Evolutionary conservation across 2,329 filamentous ascomycete genomes (phyloP).

Genomic region (Thielaviopsis populi): DNA sequence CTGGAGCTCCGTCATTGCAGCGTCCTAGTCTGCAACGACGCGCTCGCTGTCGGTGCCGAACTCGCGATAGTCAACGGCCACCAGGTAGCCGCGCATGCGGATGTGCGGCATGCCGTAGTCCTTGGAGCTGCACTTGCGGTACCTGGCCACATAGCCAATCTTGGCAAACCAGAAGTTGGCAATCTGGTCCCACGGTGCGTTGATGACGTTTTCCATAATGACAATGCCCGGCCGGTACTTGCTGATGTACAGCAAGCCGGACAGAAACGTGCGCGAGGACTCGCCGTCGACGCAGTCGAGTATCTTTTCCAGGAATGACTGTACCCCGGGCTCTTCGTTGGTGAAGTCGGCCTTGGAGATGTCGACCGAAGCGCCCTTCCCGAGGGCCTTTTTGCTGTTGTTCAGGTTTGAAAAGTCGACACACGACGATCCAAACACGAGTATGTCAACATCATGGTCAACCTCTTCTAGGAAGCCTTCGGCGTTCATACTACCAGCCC

Average conservation of each 20-base stretch:
- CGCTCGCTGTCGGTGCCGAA: constrained; percentile 21
- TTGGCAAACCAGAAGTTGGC: constrained; percentile 26
- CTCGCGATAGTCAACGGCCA: constrained; percentile 35
- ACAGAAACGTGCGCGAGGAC: constrained; percentile 49
- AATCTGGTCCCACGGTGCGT: constrained; percentile 43
- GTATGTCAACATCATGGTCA: constrained; percentile 43
- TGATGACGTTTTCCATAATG: constrained; percentile 56
- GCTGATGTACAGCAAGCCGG: constrained; percentile 42
- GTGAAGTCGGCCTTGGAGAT: constrained; percentile 26
- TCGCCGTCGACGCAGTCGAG: constrained; percentile 42
- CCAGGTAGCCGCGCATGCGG: constrained; percentile 42
- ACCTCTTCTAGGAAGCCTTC: constrained; percentile 45
- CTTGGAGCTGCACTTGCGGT: constrained; percentile 47
- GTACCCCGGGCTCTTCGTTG: background rate
- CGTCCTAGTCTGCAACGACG: constrained; percentile 29
- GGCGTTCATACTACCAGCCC: constrained; percentile 41
- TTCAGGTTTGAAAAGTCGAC: constrained; percentile 61
- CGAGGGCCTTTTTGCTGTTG: constrained; percentile 28
- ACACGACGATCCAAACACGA: constrained; percentile 61
- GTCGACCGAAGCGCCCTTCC: constrained; percentile 31
- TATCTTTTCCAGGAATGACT: constrained; percentile 36
- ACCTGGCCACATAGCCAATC: constrained; percentile 41
- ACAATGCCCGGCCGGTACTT: constrained; percentile 45
- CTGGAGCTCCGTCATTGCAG: constrained; percentile 26
- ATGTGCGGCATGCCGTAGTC: constrained; percentile 62